Conservation (phyloP, 306 rosid species). For the Pyrus betulifolia region DNA sequence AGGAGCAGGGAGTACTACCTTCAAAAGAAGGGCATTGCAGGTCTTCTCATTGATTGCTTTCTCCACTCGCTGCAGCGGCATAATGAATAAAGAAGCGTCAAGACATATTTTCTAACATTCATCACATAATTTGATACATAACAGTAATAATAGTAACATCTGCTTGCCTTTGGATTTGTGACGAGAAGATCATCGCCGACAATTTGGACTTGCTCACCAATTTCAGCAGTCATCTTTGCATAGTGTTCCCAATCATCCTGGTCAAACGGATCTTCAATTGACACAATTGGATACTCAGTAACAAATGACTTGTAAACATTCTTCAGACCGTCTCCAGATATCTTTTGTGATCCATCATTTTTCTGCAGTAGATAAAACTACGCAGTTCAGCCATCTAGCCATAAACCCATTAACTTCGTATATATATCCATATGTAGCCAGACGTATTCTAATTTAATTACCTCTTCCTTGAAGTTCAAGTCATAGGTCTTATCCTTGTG, state of each 20-base stretch:
- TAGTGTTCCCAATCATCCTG: conserved; percentile 88
- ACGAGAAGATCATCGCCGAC: conserved; percentile 87
- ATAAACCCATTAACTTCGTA: neutral
- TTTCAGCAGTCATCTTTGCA: conserved; percentile 56
- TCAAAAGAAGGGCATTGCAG: conserved; percentile 74
- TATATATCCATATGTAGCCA: neutral
- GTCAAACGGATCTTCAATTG: conserved; percentile 83
- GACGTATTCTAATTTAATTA: conserved; percentile 11
- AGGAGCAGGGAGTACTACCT: conserved; percentile 25
- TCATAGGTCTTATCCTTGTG: conserved; percentile 51
- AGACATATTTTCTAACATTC: neutral
- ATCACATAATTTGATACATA: neutral
- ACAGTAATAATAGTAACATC: neutral
- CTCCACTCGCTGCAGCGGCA: conserved; percentile 52
- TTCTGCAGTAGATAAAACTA: conserved; percentile 31
- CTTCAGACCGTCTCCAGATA: conserved; percentile 59
- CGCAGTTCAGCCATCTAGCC: neutral
- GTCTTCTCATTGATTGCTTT: conserved; percentile 58
- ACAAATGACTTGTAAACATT: conserved; percentile 73
- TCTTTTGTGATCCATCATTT: conserved; percentile 61
- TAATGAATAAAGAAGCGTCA: neutral
- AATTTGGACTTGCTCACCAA: conserved; percentile 63
- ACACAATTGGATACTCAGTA: conserved; percentile 66
- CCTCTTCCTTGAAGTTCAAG: conserved; percentile 86
- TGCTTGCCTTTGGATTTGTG: conserved; percentile 69